phyloP scores from a whole-genome alignment of 768 basidiomycete species.

The Omphalotus guepiniiformis region DNA sequence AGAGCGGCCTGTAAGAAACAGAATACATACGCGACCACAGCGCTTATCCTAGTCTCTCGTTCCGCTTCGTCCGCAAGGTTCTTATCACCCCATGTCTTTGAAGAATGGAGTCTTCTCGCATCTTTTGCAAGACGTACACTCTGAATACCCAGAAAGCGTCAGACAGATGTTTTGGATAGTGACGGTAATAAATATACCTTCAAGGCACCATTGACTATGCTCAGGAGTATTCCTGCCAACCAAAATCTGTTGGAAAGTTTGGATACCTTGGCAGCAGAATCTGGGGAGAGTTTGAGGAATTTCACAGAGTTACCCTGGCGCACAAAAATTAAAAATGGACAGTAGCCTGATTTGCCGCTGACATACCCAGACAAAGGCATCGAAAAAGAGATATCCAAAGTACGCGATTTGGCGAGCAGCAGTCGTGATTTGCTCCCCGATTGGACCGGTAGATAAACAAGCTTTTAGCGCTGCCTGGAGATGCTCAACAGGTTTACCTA shows the following conservation, averaged over 20 bases:
- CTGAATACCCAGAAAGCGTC: slow-evolving; percentile 28
- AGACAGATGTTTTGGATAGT: neutral
- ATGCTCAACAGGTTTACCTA: slow-evolving; percentile 94
- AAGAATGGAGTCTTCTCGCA: slow-evolving; percentile 43
- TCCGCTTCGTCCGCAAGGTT: slow-evolving; percentile 61
- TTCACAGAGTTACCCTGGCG: slow-evolving; percentile 62
- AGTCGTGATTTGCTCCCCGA: slow-evolving; percentile 71
- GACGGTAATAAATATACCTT: slow-evolving; percentile 43
- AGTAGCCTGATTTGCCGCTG: neutral
- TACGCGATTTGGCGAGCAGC: slow-evolving; percentile 84
- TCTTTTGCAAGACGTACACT: slow-evolving; percentile 60
- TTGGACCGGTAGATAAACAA: slow-evolving; percentile 45
- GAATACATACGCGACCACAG: slow-evolving; percentile 47
- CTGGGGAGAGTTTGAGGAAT: slow-evolving; percentile 56
- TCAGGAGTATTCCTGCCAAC: slow-evolving; percentile 83
- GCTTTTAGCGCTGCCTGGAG: slow-evolving; percentile 84
- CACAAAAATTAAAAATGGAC: neutral
- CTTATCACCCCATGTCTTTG: slow-evolving; percentile 55
- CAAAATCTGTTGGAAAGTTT: slow-evolving; percentile 80
- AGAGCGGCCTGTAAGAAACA: neutral
- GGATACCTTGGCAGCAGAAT: slow-evolving; percentile 54
- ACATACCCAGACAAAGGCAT: slow-evolving; percentile 82
- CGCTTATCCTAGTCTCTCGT: slow-evolving; percentile 58
- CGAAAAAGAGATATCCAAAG: slow-evolving; percentile 82
- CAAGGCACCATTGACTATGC: slow-evolving; percentile 62